A percentile compares a stretch with the other conserved stretches of the same genome.
phyloP scores from a whole-genome alignment of 1,284 basidiomycete genomes.

The Tranzscheliella williamsii region DNA sequence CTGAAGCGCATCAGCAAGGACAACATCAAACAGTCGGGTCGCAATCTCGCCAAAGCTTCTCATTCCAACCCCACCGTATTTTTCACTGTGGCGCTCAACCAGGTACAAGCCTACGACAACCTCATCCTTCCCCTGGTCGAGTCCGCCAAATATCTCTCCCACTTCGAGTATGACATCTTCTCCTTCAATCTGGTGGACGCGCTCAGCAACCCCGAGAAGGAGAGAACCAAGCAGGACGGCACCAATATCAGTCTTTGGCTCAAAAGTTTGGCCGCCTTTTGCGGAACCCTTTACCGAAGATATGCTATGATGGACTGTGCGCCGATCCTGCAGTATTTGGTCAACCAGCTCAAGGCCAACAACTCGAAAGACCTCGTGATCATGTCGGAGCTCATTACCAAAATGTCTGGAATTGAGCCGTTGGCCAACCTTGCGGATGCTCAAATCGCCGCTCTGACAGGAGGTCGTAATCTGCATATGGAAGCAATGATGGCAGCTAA shows the following conservation, averaged over 20 bases:
- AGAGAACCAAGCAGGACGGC: conserved; percentile 86
- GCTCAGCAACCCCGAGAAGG: conserved; percentile 76
- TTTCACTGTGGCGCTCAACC: conserved; percentile 84
- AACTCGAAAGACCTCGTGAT: conserved; percentile 88
- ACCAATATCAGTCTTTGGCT: conserved; percentile 91
- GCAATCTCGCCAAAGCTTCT: conserved; percentile 88
- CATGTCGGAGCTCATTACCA: conserved; percentile 85
- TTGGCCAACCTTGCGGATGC: conserved; percentile 72
- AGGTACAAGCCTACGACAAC: conserved; percentile 97
- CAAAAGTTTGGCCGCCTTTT: conserved; percentile 82
- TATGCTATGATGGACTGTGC: conserved; percentile 76
- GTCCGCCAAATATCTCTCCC: conserved; percentile 83
- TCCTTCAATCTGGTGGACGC: conserved; percentile 86
- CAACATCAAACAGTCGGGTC: conserved; percentile 77
- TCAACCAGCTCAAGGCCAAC: conserved; percentile 72
- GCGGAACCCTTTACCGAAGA: conserved; percentile 85
- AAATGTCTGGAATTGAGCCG: conserved; percentile 87
- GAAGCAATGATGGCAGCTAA: conserved; percentile 69
- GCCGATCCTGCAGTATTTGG: conserved; percentile 84
- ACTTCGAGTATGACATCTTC: conserved; percentile 90
- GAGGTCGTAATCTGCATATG: conserved; percentile 81
- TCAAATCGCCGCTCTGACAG: conserved; percentile 85
- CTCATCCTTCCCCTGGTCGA: conserved; percentile 87
- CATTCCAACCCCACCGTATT: conserved; percentile 92
- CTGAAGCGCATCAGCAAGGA: conserved; percentile 63